phyloP scores from a whole-genome alignment of 2,329 filamentous ascomycete genomes.

The Pseudodiploospora longispora region DNA sequence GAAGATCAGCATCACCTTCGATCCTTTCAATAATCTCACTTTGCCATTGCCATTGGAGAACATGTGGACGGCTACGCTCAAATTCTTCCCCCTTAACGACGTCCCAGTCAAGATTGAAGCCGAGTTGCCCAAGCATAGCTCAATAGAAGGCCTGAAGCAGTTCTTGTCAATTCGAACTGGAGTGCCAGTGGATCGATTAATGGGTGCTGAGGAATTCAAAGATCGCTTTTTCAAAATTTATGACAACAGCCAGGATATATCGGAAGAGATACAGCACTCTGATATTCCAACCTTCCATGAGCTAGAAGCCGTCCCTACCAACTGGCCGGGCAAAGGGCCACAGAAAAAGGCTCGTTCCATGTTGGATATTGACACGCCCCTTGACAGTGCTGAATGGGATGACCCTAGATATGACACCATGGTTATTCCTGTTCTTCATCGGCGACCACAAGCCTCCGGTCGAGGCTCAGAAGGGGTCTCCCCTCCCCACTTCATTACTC shows the following conservation, averaged over 20 bases:
- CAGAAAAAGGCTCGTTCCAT: slow-evolving; percentile 43
- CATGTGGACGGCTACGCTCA: slow-evolving; percentile 66
- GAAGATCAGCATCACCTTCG: slow-evolving; percentile 97
- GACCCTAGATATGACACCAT: slow-evolving; percentile 57
- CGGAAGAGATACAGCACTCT: slow-evolving; percentile 62
- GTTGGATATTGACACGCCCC: slow-evolving; percentile 36
- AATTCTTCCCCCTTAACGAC: slow-evolving; percentile 69
- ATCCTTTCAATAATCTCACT: slow-evolving; percentile 92
- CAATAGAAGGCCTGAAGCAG: slow-evolving; percentile 60
- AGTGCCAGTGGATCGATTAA: slow-evolving; percentile 57
- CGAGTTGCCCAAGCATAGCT: slow-evolving; percentile 71
- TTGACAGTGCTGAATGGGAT: slow-evolving; percentile 44
- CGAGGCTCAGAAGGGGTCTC: slow-evolving; percentile 23
- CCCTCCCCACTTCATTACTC: slow-evolving; percentile 62
- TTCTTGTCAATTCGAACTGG: slow-evolving; percentile 61
- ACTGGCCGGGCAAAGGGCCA: slow-evolving; percentile 52
- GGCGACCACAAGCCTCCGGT: slow-evolving; percentile 29
- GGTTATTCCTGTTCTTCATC: slow-evolving; percentile 64
- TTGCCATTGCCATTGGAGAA: slow-evolving; percentile 83
- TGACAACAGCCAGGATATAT: slow-evolving; percentile 57
- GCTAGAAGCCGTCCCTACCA: slow-evolving; percentile 70
- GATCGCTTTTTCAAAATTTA: slow-evolving; percentile 82
- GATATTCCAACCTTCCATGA: slow-evolving; percentile 66
- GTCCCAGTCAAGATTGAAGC: slow-evolving; percentile 64
- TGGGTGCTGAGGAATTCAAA: slow-evolving; percentile 76